Conservation (phyloP, 208 protist species). For the Wallacemonas sp. region DNA sequence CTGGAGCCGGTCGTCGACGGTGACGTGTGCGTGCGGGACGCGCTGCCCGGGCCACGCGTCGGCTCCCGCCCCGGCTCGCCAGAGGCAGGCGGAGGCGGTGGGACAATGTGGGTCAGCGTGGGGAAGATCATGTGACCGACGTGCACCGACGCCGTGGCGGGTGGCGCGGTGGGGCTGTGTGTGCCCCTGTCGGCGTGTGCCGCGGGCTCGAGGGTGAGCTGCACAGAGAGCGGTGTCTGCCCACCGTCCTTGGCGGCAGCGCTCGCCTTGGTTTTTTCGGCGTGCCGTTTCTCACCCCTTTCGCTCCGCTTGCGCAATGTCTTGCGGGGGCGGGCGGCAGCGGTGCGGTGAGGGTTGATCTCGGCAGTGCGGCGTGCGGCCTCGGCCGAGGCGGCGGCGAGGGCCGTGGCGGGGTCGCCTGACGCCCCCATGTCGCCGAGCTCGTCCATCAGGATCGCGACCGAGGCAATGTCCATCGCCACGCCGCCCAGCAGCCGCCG, state of each 20-base stretch:
- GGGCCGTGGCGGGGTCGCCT: neutral
- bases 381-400: neutral
- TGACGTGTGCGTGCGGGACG: too few relatives aligned
- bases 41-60: too few relatives aligned
- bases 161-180: neutral
- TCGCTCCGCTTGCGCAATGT: too few relatives aligned
- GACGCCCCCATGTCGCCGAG: neutral
- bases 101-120: neutral
- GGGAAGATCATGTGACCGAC: neutral
- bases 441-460: slow-evolving; percentile 30
- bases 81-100: neutral
- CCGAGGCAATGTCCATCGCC: slow-evolving; percentile 45
- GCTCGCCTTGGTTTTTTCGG: too few relatives aligned
- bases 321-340: too few relatives aligned
- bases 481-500: slow-evolving; percentile 56
- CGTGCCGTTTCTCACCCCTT: too few relatives aligned
- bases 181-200: too few relatives aligned
- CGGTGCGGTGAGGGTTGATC: neutral
- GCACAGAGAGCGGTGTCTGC: too few relatives aligned
- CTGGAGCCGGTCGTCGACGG: too few relatives aligned
- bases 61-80: too few relatives aligned
- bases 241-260: too few relatives aligned
- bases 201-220: too few relatives aligned
- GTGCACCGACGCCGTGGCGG: neutral
- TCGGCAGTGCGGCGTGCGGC: neutral